Base-by-base conservation (phyloP, 148 eudicot genomes). In the Spergularia marina region DNA sequence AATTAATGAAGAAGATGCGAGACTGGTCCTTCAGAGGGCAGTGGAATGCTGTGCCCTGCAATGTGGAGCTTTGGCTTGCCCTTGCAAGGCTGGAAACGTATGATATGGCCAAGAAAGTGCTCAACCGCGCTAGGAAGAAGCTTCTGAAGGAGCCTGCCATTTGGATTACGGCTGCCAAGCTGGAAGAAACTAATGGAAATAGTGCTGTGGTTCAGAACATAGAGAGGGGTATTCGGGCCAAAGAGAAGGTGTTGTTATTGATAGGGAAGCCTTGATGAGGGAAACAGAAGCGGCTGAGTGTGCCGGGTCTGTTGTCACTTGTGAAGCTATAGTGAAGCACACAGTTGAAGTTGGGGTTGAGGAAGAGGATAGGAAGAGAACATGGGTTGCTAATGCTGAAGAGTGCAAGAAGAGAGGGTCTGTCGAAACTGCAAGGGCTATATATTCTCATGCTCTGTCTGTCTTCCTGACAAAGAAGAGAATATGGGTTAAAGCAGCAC, bases 371-470 rank as follows among this genome's bases (percentile, higher is more conserved):
- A 79, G 96, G 84, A 94, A 94, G 73, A 88, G 96, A 82, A 94
- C 98, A 2, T 94, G 98, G 98, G 97, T 94, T 79, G 98, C 97
- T 76, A 96, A 94, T 88, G 98, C 98, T 7, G 97, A 90, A 62
- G 98, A 94, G 76, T 94, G 96, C 86, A 92, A 87, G 92, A 95
- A 90, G 83, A 87, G 96, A 82, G 97, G 98, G 69, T 92, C 97
- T 2, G 88, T 90, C 71, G 98, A 95, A 83, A 95, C 94, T 11
- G 97, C 98, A 17, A 89, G 97, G 78, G 97, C 96, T 17, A 90
- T 92, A 13, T 95, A 90, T 77, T 86, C 88, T 70, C 96, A 89
- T 78, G 96, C 98, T 17, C 89, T 89, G 63, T 85, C 97, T 8
- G 94, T 90, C 15, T 95, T 92, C 39, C 74, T 86, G 78, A 90